A percentile compares a stretch with the other conserved stretches of the same genome.
Evolutionary conservation across 805 yeast species (phyloP).

Genomic region (Starmerella bombicola): DNA sequence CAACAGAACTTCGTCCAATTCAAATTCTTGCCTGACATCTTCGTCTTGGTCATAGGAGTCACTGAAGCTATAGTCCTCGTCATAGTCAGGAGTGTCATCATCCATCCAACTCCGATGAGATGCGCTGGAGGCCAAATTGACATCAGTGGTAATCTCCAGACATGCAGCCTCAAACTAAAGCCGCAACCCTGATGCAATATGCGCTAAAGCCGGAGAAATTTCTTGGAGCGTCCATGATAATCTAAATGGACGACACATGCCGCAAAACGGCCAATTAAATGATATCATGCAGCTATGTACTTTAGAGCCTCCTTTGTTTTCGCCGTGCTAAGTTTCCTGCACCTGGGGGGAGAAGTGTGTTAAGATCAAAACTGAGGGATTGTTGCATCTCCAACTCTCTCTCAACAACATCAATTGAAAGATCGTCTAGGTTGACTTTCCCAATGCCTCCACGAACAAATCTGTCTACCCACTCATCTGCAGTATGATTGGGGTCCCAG

Average conservation of each 20-base stretch:
- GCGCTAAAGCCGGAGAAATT: not conserved
- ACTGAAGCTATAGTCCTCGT: constrained; percentile 11
- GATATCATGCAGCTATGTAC: no score
- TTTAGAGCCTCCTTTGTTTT: no score
- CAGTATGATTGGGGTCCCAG: constrained; percentile 14
- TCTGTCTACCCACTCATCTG: constrained; percentile 16
- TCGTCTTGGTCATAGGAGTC: constrained; percentile 31
- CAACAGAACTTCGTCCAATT: constrained; percentile 9
- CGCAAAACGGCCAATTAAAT: no score
- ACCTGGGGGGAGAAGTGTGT: constrained; percentile 1
- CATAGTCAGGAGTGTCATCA: constrained; percentile 13
- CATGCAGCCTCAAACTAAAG: no score
- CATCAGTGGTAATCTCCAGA: not conserved
- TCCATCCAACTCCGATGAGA: constrained; percentile 1
- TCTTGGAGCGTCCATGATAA: not conserved
- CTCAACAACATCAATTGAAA: constrained; percentile 4
- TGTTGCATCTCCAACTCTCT: not conserved
- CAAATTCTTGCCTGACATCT: constrained; percentile 18
- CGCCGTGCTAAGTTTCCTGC: not conserved
- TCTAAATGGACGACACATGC: not conserved
- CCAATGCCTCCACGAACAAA: constrained; percentile 13
- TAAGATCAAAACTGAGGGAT: constrained; percentile 1
- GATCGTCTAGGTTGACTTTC: constrained; percentile 13
- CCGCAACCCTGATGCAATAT: no score
- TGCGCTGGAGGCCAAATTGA: not conserved